phyloP scores from a whole-genome alignment of 768 basidiomycete genomes.

The Mycena capillaripes region DNA sequence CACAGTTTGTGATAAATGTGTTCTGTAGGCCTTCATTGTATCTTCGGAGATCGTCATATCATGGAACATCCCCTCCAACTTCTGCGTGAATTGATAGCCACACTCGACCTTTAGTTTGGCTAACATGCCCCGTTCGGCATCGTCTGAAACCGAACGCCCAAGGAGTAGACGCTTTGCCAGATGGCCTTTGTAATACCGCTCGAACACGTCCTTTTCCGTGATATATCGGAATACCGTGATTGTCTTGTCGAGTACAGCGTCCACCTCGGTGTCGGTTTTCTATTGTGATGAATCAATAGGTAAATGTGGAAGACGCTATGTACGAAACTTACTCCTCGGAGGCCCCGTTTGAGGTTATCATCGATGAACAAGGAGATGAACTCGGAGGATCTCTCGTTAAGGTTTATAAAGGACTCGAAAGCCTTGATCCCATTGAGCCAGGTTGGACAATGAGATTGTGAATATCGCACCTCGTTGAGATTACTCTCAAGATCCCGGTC shows the following conservation, averaged over 20 bases:
- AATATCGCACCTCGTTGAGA: constrained; percentile 80
- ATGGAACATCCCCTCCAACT: constrained; percentile 98
- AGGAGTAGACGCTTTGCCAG: constrained; percentile 92
- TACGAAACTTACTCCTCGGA: constrained; percentile 83
- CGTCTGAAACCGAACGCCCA: constrained; percentile 93
- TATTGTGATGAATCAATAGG: constrained; percentile 46
- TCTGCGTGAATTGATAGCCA: constrained; percentile 97
- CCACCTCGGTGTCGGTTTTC: constrained; percentile 97
- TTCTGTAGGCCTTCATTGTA: constrained; percentile 81
- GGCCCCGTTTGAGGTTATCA: constrained; percentile 93
- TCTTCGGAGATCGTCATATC: constrained; percentile 94
- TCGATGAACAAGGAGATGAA: constrained; percentile 98
- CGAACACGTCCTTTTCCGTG: constrained; percentile 96
- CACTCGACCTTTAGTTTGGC: constrained; percentile 97
- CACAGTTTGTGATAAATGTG: constrained; percentile 67
- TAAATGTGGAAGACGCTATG: not conserved
- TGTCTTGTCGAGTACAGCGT: constrained; percentile 92
- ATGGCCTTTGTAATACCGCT: constrained; percentile 97
- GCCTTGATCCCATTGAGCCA: constrained; percentile 65
- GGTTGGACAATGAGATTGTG: not conserved
- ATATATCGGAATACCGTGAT: constrained; percentile 96
- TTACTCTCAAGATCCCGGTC: constrained; percentile 86
- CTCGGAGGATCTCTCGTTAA: constrained; percentile 89
- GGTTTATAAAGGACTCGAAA: constrained; percentile 92
- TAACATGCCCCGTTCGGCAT: constrained; percentile 97